phyloP scores from a whole-genome alignment of 2,329 filamentous ascomycete species.

The Fusarium burgessii region DNA sequence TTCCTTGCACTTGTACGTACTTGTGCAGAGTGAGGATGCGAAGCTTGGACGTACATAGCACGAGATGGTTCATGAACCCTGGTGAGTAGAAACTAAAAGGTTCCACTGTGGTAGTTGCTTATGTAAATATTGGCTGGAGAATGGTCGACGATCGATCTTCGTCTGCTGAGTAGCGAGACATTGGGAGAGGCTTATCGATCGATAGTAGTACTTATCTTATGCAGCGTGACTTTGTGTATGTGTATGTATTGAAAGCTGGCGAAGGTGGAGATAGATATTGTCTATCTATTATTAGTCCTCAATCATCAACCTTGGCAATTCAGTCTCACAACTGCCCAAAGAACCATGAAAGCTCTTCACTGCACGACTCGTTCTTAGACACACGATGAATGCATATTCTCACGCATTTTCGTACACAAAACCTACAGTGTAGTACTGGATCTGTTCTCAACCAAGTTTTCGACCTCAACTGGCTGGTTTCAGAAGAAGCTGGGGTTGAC shows the following conservation, averaged over 20 bases:
- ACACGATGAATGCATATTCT: neutral
- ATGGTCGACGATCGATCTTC: constrained; percentile 15
- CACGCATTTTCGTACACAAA: neutral
- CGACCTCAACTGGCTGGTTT: constrained; percentile 32
- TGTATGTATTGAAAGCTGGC: constrained; percentile 3
- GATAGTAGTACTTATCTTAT: constrained; percentile 12
- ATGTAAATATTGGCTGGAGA: constrained; percentile 8
- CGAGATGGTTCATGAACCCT: neutral
- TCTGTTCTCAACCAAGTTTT: constrained; percentile 20
- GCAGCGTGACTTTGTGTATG: neutral
- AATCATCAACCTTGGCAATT: neutral
- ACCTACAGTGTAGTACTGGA: neutral
- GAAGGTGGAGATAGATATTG: constrained; percentile 11
- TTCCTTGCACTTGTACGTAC: neutral
- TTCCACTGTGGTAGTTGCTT: constrained; percentile 5
- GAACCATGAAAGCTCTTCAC: neutral
- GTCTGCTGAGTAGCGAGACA: neutral
- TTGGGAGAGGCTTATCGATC: constrained; percentile 12
- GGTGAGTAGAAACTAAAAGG: neutral
- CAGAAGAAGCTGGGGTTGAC: constrained; percentile 44
- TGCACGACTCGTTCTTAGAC: neutral
- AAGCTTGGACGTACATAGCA: constrained; percentile 18
- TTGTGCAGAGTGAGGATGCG: constrained; percentile 6
- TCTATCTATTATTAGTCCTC: constrained; percentile 14
- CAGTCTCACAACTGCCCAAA: neutral